These are phyloP conservation scores for Debaryomycetaceae sp. DNA, from an alignment of 1,139 yeast genomes.

Conservation along the genomic window DNA sequence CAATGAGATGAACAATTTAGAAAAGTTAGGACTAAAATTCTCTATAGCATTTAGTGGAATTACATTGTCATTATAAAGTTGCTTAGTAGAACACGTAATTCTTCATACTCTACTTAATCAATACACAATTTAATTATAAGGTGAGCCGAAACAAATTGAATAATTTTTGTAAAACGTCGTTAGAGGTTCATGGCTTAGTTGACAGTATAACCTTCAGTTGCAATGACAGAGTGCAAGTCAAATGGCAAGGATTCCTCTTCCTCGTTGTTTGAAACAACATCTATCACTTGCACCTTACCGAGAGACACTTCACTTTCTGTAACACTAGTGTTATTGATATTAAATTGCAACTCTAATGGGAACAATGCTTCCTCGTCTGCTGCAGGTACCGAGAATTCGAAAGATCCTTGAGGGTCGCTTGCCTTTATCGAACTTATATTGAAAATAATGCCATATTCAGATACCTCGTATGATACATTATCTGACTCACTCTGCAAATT, in stretches of 20 bases:
- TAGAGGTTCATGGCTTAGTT: slow-evolving; percentile 25
- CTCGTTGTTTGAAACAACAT: slow-evolving; percentile 36
- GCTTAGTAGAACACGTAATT: neutral
- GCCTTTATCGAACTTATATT: slow-evolving; percentile 46
- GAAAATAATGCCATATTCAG: slow-evolving; percentile 62
- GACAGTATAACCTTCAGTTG: slow-evolving; percentile 64
- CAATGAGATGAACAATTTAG: slow-evolving; percentile 31
- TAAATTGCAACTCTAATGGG: slow-evolving; percentile 74
- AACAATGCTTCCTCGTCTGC: slow-evolving; percentile 80
- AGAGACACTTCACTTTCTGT: slow-evolving; percentile 40
- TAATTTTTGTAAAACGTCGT: neutral
- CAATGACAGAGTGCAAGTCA: slow-evolving; percentile 60
- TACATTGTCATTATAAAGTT: slow-evolving; percentile 11
- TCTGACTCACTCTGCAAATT: slow-evolving; percentile 51
- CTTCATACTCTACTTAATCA: neutral
- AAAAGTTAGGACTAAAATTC: slow-evolving; percentile 40
- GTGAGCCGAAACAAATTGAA: neutral
- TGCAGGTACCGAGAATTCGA: slow-evolving; percentile 75
- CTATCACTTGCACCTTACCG: slow-evolving; percentile 40
- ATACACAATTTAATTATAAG: neutral
- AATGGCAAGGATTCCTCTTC: slow-evolving; percentile 62
- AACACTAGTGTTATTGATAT: slow-evolving; percentile 27
- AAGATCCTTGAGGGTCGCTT: slow-evolving; percentile 63
- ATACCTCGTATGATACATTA: slow-evolving; percentile 43
- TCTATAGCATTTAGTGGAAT: slow-evolving; percentile 56